These are phyloP conservation scores for Aristolochia contorta DNA, from an alignment of 164 flowering plant genomes.

Conservation along the genomic window DNA sequence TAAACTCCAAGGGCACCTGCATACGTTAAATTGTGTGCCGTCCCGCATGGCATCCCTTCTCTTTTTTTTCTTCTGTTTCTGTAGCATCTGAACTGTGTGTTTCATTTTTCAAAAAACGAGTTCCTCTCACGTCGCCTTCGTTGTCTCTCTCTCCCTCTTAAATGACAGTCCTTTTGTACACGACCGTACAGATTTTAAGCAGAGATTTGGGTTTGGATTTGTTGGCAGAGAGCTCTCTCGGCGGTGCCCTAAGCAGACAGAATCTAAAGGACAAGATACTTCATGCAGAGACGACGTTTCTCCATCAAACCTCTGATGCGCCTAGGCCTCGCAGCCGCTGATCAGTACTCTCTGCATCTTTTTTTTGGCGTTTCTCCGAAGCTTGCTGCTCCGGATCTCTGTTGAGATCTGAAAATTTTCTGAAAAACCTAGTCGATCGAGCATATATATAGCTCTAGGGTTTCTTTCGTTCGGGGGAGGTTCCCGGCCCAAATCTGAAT, in stretches of 20 bases:
- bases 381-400: neutral
- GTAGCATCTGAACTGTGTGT: too few relatives aligned
- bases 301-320: neutral
- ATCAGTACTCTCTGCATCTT: neutral
- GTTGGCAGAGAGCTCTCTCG: neutral
- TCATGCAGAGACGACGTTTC: conserved; percentile 1
- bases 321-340: neutral
- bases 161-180: neutral
- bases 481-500: neutral
- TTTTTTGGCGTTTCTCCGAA: neutral
- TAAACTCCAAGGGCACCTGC: neutral
- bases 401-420: neutral
- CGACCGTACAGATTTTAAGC: neutral
- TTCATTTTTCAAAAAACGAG: too few relatives aligned
- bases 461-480: neutral
- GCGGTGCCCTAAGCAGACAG: neutral
- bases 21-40: conserved; percentile 1
- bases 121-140: too few relatives aligned
- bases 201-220: neutral
- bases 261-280: conserved; percentile 5
- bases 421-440: neutral
- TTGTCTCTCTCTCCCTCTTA: neutral
- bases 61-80: neutral
- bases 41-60: too few relatives aligned
- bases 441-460: too few relatives aligned